Percentiles rank a stretch among this genome's conserved stretches.
Evolutionary conservation across 306 rosid species (phyloP).

Genomic region (Dryas alaskensis): DNA sequence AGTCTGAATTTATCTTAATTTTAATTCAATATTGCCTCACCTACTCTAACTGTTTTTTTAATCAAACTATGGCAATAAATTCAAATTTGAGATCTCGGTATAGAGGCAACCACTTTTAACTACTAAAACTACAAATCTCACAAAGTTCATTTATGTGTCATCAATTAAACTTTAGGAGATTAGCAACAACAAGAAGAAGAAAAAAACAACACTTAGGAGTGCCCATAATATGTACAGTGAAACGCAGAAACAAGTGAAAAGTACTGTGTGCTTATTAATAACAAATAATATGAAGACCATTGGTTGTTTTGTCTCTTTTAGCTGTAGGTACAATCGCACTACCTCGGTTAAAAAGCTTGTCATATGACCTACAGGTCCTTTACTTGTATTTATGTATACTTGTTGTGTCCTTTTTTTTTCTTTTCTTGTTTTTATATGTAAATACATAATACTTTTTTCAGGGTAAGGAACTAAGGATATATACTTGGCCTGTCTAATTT

Average conservation of each 20-base stretch:
- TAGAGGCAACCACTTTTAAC: too few relatives aligned
- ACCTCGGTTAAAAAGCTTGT: slow-evolving; percentile 49
- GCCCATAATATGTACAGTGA: neutral
- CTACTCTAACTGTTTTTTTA: too few relatives aligned
- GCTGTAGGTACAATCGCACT: slow-evolving; percentile 15
- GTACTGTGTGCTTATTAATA: neutral
- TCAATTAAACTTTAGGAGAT: neutral
- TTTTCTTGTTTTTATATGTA: slow-evolving; percentile 10
- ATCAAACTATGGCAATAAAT: too few relatives aligned
- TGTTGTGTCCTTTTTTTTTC: slow-evolving; percentile 11
- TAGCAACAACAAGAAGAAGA: neutral
- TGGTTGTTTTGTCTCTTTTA: slow-evolving; percentile 31
- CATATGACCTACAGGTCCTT: slow-evolving; percentile 40
- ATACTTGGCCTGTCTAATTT: slow-evolving; percentile 32
- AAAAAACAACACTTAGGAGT: neutral
- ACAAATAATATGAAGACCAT: slow-evolving; percentile 10
- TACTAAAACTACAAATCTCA: too few relatives aligned
- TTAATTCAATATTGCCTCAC: too few relatives aligned
- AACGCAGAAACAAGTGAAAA: neutral
- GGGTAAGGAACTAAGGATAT: slow-evolving; percentile 16
- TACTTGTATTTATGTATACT: slow-evolving; percentile 40
- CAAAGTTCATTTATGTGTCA: too few relatives aligned
- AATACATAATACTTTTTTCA: neutral
- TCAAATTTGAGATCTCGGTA: too few relatives aligned
- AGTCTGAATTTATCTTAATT: too few relatives aligned